A percentile compares a stretch with the other conserved stretches of the same genome.
These are phyloP conservation scores for Rhododendron molle DNA, from an alignment of 148 eudicot species.

Conservation along the genomic window DNA sequence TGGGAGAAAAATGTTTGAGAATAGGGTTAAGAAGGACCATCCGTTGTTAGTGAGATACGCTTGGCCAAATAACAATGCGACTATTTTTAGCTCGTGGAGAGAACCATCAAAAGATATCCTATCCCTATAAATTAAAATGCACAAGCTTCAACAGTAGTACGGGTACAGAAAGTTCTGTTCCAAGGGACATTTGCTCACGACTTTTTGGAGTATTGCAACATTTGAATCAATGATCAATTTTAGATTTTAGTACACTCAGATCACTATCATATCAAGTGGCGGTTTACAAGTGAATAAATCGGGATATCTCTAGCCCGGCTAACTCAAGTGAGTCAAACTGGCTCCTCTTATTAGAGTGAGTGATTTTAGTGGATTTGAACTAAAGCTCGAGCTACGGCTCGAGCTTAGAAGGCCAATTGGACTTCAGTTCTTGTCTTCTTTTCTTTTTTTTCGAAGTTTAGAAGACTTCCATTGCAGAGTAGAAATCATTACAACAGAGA, in stretches of 20 bases:
- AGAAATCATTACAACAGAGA: too few species aligned
- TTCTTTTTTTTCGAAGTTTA: too few species aligned
- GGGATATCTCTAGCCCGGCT: not conserved
- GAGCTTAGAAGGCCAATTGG: not conserved
- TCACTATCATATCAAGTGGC: not conserved
- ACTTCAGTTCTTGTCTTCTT: not conserved
- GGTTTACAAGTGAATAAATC: too few species aligned
- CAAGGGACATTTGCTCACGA: not conserved
- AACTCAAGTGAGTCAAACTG: not conserved
- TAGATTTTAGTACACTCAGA: too few species aligned
- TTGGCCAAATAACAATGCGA: not conserved
- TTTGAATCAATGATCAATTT: too few species aligned
- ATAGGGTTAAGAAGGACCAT: not conserved
- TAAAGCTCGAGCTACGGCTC: not conserved
- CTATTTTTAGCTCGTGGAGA: not conserved
- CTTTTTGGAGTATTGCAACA: not conserved
- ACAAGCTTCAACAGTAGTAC: not conserved
- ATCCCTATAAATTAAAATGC: not conserved
- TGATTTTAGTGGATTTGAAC: not conserved
- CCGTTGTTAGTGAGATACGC: constrained; percentile 11
- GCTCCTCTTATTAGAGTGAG: not conserved
- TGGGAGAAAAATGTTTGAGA: not conserved
- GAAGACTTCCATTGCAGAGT: too few species aligned
- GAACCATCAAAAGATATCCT: not conserved
- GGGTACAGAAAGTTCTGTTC: not conserved